Percentiles rank a stretch among this genome's conserved stretches.
Conservation (phyloP, 345 rosid species). For the Hypericum androsaemum region DNA sequence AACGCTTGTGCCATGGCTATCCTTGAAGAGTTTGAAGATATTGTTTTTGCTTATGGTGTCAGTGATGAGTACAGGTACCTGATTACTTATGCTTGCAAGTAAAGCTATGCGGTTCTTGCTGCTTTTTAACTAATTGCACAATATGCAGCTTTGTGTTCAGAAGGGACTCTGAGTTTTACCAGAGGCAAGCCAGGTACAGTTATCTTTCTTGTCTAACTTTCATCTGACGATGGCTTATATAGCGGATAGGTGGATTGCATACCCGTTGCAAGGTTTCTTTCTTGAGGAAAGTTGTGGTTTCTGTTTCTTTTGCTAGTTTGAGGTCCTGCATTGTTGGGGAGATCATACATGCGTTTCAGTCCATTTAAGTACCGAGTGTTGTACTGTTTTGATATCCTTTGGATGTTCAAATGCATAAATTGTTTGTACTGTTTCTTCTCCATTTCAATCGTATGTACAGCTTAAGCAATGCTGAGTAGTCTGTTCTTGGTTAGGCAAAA, state of each 20-base stretch:
- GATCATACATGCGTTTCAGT: too few relatives aligned
- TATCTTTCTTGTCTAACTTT: background rate
- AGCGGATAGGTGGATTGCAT: background rate
- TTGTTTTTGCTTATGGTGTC: conserved; percentile 66
- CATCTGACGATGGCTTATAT: background rate
- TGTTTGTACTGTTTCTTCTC: too few relatives aligned
- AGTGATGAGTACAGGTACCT: conserved; percentile 87
- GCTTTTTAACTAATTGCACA: conserved; percentile 8
- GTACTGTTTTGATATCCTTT: too few relatives aligned
- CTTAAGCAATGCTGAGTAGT: too few relatives aligned
- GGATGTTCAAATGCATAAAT: too few relatives aligned
- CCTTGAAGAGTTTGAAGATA: conserved; percentile 57
- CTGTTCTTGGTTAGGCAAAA: too few relatives aligned
- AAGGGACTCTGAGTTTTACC: conserved; percentile 46
- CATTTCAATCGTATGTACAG: too few relatives aligned
- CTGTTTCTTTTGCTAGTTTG: too few relatives aligned
- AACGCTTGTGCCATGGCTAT: conserved; percentile 75
- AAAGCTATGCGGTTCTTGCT: conserved; percentile 4
- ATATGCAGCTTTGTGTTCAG: conserved; percentile 64
- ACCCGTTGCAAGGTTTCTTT: background rate
- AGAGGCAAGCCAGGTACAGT: conserved; percentile 56
- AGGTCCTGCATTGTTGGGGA: too few relatives aligned
- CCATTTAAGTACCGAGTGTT: too few relatives aligned
- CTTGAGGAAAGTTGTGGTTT: too few relatives aligned
- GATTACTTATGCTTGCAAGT: conserved; percentile 4